Conservation (phyloP, 306 rosid genomes). For the Pterocarpus macrocarpus region DNA sequence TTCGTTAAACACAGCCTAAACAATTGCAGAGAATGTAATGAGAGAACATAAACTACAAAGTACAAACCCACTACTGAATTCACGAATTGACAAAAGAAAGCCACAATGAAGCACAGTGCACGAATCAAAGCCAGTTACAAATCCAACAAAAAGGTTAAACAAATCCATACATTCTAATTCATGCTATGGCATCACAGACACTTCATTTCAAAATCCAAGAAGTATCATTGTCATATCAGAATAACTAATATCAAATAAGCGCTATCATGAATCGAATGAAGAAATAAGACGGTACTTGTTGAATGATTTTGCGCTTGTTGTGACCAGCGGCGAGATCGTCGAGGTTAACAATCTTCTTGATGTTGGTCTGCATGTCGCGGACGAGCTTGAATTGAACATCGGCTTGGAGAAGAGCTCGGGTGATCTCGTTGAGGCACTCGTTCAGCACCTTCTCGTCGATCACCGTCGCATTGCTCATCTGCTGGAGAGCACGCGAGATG, state of each 20-base stretch:
- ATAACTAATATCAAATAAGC: not conserved
- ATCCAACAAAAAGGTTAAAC: not conserved
- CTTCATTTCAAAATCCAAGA: not conserved
- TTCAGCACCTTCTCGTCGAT: constrained; percentile 90
- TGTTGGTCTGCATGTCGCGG: constrained; percentile 86
- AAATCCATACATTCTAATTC: not conserved
- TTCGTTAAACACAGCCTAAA: constrained; percentile 82
- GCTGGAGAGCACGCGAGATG: constrained; percentile 94
- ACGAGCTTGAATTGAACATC: constrained; percentile 96
- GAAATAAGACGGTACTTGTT: constrained; percentile 57
- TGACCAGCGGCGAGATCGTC: constrained; percentile 92
- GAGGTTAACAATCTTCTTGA: constrained; percentile 87
- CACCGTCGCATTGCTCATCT: constrained; percentile 94
- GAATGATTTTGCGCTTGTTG: constrained; percentile 89
- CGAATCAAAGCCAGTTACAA: not conserved
- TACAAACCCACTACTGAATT: not conserved
- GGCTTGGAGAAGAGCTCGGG: constrained; percentile 91
- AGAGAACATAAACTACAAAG: not conserved
- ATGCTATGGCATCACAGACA: not conserved
- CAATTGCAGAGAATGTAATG: constrained; percentile 31
- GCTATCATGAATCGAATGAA: not conserved
- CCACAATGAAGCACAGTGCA: not conserved
- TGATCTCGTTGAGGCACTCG: constrained; percentile 90
- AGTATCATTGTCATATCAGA: not conserved
- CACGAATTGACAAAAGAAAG: not conserved